Percentiles rank a stretch among this genome's conserved stretches.
Conservation (phyloP, 2,329 filamentous ascomycete species). For the Diaporthe capsici region DNA sequence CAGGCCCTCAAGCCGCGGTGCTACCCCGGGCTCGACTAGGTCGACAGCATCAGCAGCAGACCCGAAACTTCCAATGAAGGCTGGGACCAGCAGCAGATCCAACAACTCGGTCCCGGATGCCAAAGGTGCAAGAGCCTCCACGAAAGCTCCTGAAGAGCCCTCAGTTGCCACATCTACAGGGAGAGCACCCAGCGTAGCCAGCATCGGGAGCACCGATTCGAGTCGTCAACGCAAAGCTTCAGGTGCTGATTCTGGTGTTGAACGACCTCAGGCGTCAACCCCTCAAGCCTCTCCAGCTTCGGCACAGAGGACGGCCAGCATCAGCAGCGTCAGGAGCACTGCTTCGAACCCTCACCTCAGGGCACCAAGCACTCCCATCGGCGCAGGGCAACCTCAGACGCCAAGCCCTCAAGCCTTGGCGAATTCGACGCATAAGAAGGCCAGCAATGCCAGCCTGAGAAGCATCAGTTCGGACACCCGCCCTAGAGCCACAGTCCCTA, state of each 20-base stretch:
- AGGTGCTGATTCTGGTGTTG: background rate
- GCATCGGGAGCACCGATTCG: background rate
- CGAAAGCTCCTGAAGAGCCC: background rate
- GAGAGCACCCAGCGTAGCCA: background rate
- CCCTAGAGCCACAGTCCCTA: background rate
- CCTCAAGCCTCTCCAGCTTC: background rate
- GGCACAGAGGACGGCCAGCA: background rate
- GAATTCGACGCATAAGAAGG: fast-evolving
- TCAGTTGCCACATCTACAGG: background rate
- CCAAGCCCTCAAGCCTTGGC: too few relatives aligned
- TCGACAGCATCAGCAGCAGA: background rate
- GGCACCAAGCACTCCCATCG: fast-evolving
- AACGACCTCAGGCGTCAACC: background rate
- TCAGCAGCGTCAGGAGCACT: background rate
- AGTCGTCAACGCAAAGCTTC: background rate
- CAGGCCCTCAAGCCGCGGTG: background rate
- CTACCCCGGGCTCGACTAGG: too few relatives aligned
- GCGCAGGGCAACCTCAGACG: background rate
- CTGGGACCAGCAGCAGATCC: background rate
- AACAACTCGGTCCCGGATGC: background rate
- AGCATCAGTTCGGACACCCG: background rate
- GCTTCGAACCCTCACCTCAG: background rate
- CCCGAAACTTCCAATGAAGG: background rate
- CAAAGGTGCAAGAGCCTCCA: too few relatives aligned
- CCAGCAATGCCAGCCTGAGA: background rate